phyloP scores from a whole-genome alignment of 2,329 filamentous ascomycete species.

The Knufia fluminis region DNA sequence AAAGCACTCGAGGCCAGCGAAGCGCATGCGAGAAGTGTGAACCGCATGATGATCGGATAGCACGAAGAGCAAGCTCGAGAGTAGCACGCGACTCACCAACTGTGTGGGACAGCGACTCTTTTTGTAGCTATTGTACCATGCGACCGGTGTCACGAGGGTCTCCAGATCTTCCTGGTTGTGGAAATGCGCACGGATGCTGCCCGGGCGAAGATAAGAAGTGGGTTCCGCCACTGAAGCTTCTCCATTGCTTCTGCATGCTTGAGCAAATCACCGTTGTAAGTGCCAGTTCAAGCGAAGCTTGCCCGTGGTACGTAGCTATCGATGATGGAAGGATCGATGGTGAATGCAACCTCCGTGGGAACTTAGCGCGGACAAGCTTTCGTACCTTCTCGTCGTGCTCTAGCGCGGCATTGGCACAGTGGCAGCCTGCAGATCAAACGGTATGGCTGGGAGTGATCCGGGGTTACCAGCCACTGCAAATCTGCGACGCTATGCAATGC shows the following conservation, averaged over 20 bases:
- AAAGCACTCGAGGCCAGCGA: constrained; percentile 2
- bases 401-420: background rate
- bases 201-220: background rate
- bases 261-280: background rate
- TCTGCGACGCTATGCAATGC: too few relatives aligned
- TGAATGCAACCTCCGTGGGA: background rate
- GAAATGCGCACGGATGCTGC: background rate
- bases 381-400: background rate
- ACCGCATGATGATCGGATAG: background rate
- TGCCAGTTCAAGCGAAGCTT: background rate
- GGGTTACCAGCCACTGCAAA: too few relatives aligned
- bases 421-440: too few relatives aligned
- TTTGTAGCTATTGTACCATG: too few relatives aligned
- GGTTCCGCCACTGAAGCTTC: background rate
- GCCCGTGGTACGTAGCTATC: background rate
- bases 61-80: background rate
- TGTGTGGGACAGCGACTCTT: background rate
- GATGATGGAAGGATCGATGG: background rate
- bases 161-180: too few relatives aligned
- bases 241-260: background rate
- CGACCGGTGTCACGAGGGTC: too few relatives aligned
- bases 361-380: background rate
- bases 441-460: too few relatives aligned
- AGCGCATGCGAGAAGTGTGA: constrained; percentile 2
- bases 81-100: background rate